These are phyloP conservation scores for Hylodesmum podocarpum DNA, from an alignment of 306 rosid species.

Conservation along the genomic window DNA sequence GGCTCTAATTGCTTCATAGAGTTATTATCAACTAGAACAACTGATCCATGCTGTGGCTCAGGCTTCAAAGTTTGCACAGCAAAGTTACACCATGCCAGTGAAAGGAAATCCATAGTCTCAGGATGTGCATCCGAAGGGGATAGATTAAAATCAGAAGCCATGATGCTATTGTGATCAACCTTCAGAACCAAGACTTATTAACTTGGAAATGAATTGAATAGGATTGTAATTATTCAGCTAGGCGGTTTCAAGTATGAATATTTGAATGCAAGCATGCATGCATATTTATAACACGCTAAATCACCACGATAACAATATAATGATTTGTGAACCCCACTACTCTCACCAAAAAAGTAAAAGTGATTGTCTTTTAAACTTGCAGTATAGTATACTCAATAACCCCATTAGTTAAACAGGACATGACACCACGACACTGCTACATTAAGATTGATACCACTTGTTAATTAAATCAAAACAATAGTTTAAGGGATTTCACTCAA, in stretches of 20 bases:
- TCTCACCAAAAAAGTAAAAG: not conserved
- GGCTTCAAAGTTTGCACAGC: constrained; percentile 84
- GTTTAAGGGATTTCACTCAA: not conserved
- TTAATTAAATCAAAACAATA: not conserved
- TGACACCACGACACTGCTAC: constrained; percentile 1
- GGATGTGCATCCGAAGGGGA: constrained; percentile 84
- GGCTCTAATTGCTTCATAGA: constrained; percentile 49
- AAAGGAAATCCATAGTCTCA: constrained; percentile 84
- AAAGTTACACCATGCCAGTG: constrained; percentile 84
- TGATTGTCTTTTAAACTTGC: not conserved
- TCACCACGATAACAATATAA: constrained; percentile 25
- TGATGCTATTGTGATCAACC: constrained; percentile 34
- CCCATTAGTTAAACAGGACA: constrained; percentile 15
- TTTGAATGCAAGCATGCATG: constrained; percentile 40
- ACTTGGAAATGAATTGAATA: constrained; percentile 7
- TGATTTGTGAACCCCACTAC: constrained; percentile 33
- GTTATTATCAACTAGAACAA: constrained; percentile 47
- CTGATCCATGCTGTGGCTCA: constrained; percentile 53
- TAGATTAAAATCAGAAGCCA: constrained; percentile 54
- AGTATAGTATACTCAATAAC: constrained; percentile 13
- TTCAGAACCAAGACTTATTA: constrained; percentile 4
- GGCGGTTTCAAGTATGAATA: constrained; percentile 20
- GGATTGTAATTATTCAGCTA: constrained; percentile 18
- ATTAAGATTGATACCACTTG: not conserved
- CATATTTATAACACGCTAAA: constrained; percentile 35